Evolutionary conservation across 345 rosid species (phyloP).

Genomic region (Linum tenue): DNA sequence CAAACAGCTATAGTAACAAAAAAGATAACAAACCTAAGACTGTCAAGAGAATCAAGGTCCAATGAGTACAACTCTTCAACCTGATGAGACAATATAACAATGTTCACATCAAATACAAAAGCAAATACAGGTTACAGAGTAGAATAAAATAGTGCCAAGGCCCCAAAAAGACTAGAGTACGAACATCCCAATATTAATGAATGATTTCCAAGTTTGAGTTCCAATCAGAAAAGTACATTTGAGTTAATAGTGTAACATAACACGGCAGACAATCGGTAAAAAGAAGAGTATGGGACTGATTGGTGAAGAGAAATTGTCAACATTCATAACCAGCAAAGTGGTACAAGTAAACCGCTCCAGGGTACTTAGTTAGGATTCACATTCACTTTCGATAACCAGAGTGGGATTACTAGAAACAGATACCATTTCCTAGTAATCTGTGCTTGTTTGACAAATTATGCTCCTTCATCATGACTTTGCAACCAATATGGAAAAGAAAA

Average conservation of each 20-base stretch:
- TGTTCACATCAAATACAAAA: not conserved
- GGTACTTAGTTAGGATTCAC: not conserved
- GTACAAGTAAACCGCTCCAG: no score
- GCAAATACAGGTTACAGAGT: not conserved
- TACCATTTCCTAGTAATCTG: not conserved
- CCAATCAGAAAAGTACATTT: not conserved
- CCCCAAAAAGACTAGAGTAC: no score
- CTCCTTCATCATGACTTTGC: not conserved
- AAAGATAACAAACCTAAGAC: constrained; percentile 49
- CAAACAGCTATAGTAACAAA: not conserved
- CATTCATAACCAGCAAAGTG: no score
- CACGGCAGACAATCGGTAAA: not conserved
- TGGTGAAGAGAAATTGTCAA: not conserved
- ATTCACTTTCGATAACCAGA: no score
- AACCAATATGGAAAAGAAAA: no score
- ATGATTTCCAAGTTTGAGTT: not conserved
- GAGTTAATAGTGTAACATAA: not conserved
- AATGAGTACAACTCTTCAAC: constrained; percentile 92
- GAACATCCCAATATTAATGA: not conserved
- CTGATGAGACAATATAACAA: constrained; percentile 31
- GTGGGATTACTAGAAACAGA: no score
- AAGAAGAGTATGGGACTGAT: not conserved
- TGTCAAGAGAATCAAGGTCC: constrained; percentile 79
- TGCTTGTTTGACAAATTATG: not conserved
- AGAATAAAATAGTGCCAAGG: no score